Evolutionary conservation across 2,329 filamentous ascomycete species (phyloP).

Genomic region (Tolypocladium sp.): DNA sequence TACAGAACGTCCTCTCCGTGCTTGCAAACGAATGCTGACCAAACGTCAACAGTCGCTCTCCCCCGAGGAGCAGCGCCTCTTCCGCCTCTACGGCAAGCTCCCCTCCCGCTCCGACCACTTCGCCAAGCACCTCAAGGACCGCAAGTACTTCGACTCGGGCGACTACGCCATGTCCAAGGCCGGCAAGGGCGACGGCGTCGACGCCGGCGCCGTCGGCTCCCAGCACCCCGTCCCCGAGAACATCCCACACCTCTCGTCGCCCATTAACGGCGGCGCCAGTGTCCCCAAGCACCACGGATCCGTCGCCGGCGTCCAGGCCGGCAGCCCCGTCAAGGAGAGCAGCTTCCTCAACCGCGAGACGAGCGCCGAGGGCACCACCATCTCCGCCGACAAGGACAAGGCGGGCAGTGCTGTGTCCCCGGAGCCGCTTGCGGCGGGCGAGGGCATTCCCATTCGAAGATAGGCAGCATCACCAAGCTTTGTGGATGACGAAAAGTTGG

Average conservation of each 20-base stretch:
- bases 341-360: constrained; percentile 80
- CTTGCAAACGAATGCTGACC: neutral
- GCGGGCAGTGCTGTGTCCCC: constrained; percentile 11
- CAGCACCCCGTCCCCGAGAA: constrained; percentile 93
- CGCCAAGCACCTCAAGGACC: constrained; percentile 97
- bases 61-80: constrained; percentile 90
- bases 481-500: neutral
- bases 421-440: constrained; percentile 16
- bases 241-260: constrained; percentile 79
- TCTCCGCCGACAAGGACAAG: constrained; percentile 26
- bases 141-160: constrained; percentile 96
- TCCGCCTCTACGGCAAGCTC: constrained; percentile 95
- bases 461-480: constrained; percentile 21
- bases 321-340: constrained; percentile 83
- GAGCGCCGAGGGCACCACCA: constrained; percentile 47
- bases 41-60: constrained; percentile 63
- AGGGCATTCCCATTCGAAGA: constrained; percentile 55
- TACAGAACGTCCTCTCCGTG: neutral
- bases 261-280: constrained; percentile 31
- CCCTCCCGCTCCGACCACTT: constrained; percentile 93
- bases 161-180: constrained; percentile 97
- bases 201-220: constrained; percentile 86
- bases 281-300: constrained; percentile 31
- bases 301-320: constrained; percentile 45
- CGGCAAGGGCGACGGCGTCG: constrained; percentile 89